phyloP scores from a whole-genome alignment of 257 asterid species.

The Voacanga thouarsii region DNA sequence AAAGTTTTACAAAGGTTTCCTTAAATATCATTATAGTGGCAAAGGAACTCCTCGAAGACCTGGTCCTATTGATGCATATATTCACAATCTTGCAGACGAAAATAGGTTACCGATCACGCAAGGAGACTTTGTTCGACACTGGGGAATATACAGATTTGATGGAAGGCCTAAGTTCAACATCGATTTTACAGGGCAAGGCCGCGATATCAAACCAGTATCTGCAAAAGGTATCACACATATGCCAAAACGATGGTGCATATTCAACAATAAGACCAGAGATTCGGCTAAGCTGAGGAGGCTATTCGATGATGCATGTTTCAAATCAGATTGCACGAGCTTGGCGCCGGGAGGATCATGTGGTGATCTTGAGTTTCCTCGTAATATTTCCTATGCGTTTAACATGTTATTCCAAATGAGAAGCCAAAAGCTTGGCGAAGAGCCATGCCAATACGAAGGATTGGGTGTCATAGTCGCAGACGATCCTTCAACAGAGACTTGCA shows the following conservation, averaged over 20 bases:
- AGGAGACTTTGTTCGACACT: conserved; percentile 57
- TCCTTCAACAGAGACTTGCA: conserved; percentile 30
- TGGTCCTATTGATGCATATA: conserved; percentile 43
- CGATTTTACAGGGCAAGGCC: conserved; percentile 47
- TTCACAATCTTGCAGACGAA: background rate
- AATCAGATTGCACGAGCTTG: conserved; percentile 46
- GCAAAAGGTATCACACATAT: conserved; percentile 49
- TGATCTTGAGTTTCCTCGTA: conserved; percentile 1
- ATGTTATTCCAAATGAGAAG: conserved; percentile 43
- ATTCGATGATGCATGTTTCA: conserved; percentile 27
- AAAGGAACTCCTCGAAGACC: conserved; percentile 62
- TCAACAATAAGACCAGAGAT: conserved; percentile 16
- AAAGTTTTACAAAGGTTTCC: conserved; percentile 53
- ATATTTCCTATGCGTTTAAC: background rate
- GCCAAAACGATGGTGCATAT: conserved; percentile 57
- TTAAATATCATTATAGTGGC: conserved; percentile 38
- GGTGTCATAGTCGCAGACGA: conserved; percentile 16
- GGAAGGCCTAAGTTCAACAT: conserved; percentile 62
- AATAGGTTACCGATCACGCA: conserved; percentile 21
- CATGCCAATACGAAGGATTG: conserved; percentile 35
- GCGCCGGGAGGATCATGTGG: conserved; percentile 24
- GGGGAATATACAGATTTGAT: conserved; percentile 67
- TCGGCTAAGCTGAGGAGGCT: background rate
- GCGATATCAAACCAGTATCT: conserved; percentile 22
- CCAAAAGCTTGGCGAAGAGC: conserved; percentile 39